Conservation (phyloP, 2,329 filamentous ascomycete species). For the Fusarium sp. region DNA sequence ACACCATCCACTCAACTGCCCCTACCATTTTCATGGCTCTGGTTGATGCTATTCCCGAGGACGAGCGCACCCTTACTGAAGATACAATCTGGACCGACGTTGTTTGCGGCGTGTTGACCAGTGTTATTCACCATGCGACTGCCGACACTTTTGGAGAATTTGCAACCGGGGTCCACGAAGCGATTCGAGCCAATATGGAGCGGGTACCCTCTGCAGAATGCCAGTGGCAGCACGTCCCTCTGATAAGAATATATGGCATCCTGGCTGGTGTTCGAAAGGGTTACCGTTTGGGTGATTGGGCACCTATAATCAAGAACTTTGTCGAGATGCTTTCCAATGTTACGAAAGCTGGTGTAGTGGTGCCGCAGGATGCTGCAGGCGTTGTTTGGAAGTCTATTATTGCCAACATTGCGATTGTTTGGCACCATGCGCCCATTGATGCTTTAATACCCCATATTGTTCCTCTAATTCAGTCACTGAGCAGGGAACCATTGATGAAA, state of each 20-base stretch:
- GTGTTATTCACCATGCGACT: slow-evolving; percentile 85
- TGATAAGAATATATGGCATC: slow-evolving; percentile 74
- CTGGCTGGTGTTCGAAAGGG: slow-evolving; percentile 86
- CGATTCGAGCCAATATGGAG: slow-evolving; percentile 56
- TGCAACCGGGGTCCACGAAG: slow-evolving; percentile 71
- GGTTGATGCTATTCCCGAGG: slow-evolving; percentile 64
- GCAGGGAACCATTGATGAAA: slow-evolving; percentile 72
- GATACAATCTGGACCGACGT: slow-evolving; percentile 72
- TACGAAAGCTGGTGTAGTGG: slow-evolving; percentile 55
- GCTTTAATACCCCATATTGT: slow-evolving; percentile 78
- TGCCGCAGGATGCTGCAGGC: slow-evolving; percentile 54
- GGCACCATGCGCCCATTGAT: slow-evolving; percentile 84
- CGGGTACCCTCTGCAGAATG: slow-evolving; percentile 44
- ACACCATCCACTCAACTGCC: slow-evolving; percentile 71
- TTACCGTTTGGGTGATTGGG: slow-evolving; percentile 80
- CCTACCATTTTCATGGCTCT: slow-evolving; percentile 66
- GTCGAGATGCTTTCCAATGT: slow-evolving; percentile 65
- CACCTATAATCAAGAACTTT: slow-evolving; percentile 69
- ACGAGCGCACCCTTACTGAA: slow-evolving; percentile 63
- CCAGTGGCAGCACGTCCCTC: slow-evolving; percentile 60
- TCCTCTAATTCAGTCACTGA: slow-evolving; percentile 74
- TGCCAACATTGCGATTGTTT: slow-evolving; percentile 73
- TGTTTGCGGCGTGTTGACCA: slow-evolving; percentile 81
- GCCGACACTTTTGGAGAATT: slow-evolving; percentile 79
- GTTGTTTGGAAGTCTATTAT: slow-evolving; percentile 70